phyloP scores from a whole-genome alignment of 495 filamentous ascomycete species.

The Lasiosphaeris hirsuta region DNA sequence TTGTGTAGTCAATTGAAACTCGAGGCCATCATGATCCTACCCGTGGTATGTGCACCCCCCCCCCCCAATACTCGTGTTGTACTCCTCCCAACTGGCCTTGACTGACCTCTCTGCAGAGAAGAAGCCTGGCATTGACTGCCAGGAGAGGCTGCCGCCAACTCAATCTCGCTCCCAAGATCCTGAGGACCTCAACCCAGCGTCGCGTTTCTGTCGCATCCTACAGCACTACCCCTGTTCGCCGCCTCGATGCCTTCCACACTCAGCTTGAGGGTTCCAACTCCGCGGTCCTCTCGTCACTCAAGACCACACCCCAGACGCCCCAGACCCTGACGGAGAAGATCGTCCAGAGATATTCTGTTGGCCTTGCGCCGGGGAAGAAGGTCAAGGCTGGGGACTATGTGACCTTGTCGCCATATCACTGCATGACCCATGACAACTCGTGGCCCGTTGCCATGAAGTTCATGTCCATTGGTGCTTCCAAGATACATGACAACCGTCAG shows the following conservation, averaged over 20 bases:
- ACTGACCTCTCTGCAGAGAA: conserved; percentile 20
- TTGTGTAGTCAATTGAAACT: conserved; percentile 13
- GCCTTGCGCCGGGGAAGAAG: conserved; percentile 65
- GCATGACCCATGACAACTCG: conserved; percentile 94
- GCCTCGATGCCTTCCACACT: conserved; percentile 26
- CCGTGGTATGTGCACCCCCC: conserved; percentile 21
- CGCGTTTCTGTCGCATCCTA: conserved; percentile 18
- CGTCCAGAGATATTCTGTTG: conserved; percentile 72
- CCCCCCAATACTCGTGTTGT: too few relatives aligned
- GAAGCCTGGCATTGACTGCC: conserved; percentile 29
- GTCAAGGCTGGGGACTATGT: conserved; percentile 81
- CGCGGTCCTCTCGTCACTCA: neutral
- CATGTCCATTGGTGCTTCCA: conserved; percentile 79
- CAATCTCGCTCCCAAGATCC: conserved; percentile 8
- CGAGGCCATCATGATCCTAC: conserved; percentile 22
- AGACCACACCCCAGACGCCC: conserved; percentile 26
- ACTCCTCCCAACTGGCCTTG: neutral
- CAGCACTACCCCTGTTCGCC: conserved; percentile 23
- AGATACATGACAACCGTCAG: conserved; percentile 68
- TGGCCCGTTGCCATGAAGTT: conserved; percentile 86
- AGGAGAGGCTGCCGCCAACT: conserved; percentile 21
- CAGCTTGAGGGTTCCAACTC: conserved; percentile 24
- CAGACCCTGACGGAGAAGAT: conserved; percentile 95
- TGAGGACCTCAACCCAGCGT: conserved; percentile 11
- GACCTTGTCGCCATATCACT: conserved; percentile 65